Percentiles rank a stretch among this genome's conserved stretches.
These are phyloP conservation scores for Yamadazyma diospyri DNA, from an alignment of 1,139 yeast genomes.

Conservation along the genomic window DNA sequence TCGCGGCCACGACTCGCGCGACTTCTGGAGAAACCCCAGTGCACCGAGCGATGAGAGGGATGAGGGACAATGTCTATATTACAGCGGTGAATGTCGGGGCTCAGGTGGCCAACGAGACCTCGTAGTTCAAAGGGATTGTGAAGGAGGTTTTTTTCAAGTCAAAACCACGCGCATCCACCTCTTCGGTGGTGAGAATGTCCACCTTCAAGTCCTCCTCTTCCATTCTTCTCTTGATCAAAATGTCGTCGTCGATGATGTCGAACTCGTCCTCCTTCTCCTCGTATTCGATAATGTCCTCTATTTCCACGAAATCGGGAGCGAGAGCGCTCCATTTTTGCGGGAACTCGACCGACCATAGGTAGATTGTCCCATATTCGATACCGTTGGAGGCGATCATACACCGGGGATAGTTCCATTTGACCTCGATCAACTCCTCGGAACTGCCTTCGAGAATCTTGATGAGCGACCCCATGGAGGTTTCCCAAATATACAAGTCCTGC, in stretches of 20 bases:
- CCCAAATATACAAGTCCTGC: slow-evolving; percentile 93
- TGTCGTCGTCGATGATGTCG: slow-evolving; percentile 71
- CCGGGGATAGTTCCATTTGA: slow-evolving; percentile 77
- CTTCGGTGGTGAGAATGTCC: slow-evolving; percentile 64
- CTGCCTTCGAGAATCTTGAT: slow-evolving; percentile 91
- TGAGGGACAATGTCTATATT: not conserved
- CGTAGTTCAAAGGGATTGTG: slow-evolving; percentile 43
- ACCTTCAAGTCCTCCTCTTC: slow-evolving; percentile 69
- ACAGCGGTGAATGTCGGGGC: not conserved
- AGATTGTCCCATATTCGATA: slow-evolving; percentile 77
- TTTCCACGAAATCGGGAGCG: slow-evolving; percentile 95
- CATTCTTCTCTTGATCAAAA: slow-evolving; percentile 52
- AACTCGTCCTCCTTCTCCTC: slow-evolving; percentile 90
- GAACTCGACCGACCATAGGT: slow-evolving; percentile 76
- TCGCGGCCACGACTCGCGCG: slow-evolving; percentile 4
- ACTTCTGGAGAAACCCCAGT: not conserved
- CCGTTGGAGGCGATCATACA: slow-evolving; percentile 88
- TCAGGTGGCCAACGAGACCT: slow-evolving; percentile 9
- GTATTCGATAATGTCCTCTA: slow-evolving; percentile 88
- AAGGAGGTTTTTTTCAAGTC: slow-evolving; percentile 38
- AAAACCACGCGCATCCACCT: slow-evolving; percentile 67
- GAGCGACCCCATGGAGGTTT: slow-evolving; percentile 80
- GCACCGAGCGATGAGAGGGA: not conserved
- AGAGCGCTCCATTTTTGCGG: slow-evolving; percentile 97
- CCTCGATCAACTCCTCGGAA: slow-evolving; percentile 79